A percentile compares a stretch with the other conserved stretches of the same genome.
Conservation (phyloP, 768 basidiomycete genomes). For the Rickenella mellea region DNA sequence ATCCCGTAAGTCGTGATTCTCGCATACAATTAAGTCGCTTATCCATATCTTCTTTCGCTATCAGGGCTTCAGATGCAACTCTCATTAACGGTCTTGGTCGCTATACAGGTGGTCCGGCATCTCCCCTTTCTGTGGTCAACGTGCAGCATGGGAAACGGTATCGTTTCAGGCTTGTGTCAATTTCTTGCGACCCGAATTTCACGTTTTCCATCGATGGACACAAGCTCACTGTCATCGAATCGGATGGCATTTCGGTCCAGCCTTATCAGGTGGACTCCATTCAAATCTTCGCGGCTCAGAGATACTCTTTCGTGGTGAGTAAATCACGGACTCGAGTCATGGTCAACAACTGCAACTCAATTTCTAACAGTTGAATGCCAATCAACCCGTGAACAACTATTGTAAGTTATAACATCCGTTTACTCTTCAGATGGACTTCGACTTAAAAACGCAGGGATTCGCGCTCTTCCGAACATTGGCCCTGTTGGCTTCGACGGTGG, state of each 20-base stretch:
- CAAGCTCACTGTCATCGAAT: conserved; percentile 19
- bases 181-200: conserved; percentile 18
- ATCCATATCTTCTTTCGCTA: background rate
- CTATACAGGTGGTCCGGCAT: conserved; percentile 26
- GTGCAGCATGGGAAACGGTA: conserved; percentile 24
- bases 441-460: conserved; percentile 13
- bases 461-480: conserved; percentile 20
- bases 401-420: conserved; percentile 7
- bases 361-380: too few species aligned
- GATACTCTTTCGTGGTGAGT: conserved; percentile 19
- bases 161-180: conserved; percentile 7
- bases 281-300: conserved; percentile 15
- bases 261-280: conserved; percentile 15
- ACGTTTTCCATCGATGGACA: conserved; percentile 18
- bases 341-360: too few species aligned
- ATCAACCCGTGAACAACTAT: conserved; percentile 11
- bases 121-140: conserved; percentile 32
- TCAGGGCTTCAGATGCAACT: conserved; percentile 24
- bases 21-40: background rate
- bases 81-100: conserved; percentile 47
- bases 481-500: conserved; percentile 17
- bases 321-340: too few species aligned
- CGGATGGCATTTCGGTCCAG: conserved; percentile 12
- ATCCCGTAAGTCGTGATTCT: background rate
- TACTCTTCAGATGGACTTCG: too few species aligned